Evolutionary conservation across 495 filamentous ascomycete genomes (phyloP).

Genomic region (Astrocystis sublimbata): DNA sequence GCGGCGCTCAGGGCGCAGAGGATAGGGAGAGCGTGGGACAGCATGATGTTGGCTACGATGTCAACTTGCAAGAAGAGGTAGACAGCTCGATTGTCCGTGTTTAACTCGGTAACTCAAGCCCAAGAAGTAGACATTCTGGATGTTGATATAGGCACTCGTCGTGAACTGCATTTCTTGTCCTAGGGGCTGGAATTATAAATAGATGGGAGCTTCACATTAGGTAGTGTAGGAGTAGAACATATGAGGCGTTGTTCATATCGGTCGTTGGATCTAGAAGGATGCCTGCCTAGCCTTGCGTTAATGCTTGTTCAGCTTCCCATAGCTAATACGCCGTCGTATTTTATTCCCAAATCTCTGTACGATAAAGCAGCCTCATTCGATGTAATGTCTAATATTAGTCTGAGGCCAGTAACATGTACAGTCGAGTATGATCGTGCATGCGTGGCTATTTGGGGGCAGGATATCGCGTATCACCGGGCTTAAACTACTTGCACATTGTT

Average conservation of each 20-base stretch:
- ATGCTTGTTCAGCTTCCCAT: not conserved
- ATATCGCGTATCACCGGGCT: no score
- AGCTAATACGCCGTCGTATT: not conserved
- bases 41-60: slow-evolving; percentile 15
- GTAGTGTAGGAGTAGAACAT: not conserved
- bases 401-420: no score
- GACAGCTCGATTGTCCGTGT: not conserved
- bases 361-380: not conserved
- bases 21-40: slow-evolving; percentile 4
- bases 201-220: not conserved
- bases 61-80: not conserved
- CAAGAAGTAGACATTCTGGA: not conserved
- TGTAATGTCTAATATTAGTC: not conserved
- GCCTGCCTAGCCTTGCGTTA: not conserved
- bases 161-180: not conserved
- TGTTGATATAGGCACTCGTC: not conserved
- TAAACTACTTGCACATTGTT: no score
- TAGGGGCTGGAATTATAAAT: not conserved
- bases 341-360: not conserved
- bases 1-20: slow-evolving; percentile 27
- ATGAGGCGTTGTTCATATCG: not conserved
- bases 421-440: no score
- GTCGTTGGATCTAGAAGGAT: not conserved
- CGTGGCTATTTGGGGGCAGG: no score
- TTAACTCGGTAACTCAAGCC: not conserved